phyloP scores from a whole-genome alignment of 2,329 filamentous ascomycete genomes.

The Colletotrichum musicola region DNA sequence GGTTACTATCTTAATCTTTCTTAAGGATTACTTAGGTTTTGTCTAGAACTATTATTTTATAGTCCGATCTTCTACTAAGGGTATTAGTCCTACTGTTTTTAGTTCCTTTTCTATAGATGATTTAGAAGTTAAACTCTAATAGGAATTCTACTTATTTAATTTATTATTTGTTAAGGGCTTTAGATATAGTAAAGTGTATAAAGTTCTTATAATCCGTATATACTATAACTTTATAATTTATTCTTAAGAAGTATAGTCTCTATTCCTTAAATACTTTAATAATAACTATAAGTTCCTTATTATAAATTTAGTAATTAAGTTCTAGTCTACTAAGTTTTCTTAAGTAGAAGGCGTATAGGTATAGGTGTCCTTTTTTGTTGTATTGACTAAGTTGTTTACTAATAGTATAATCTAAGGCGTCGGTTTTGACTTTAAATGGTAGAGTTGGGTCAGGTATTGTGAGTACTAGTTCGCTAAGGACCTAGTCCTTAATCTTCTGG shows the following conservation, averaged over 20 bases:
- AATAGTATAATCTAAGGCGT: slow-evolving; percentile 1
- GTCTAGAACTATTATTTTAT: too few species aligned
- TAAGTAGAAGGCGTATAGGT: too few species aligned
- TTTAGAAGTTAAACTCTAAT: slow-evolving; percentile 11
- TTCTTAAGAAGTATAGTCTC: not conserved
- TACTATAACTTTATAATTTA: not conserved
- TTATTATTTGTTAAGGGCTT: not conserved
- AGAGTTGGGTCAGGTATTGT: not conserved
- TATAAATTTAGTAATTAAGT: slow-evolving; percentile 14
- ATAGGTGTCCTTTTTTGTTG: slow-evolving; percentile 6
- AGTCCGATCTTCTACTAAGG: too few species aligned
- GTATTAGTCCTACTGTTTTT: too few species aligned
- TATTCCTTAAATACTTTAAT: slow-evolving; percentile 28
- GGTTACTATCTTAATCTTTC: too few species aligned
- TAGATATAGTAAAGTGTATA: not conserved
- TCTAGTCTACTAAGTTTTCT: too few species aligned
- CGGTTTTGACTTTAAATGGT: slow-evolving; percentile 21
- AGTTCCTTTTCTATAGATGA: slow-evolving; percentile 12
- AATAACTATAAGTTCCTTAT: slow-evolving; percentile 32
- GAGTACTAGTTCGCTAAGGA: not conserved
- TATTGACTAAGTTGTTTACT: not conserved
- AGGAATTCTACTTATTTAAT: too few species aligned
- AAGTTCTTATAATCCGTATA: not conserved
- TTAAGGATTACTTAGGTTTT: too few species aligned
- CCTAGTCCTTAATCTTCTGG: not conserved